phyloP scores from a whole-genome alignment of 2,329 filamentous ascomycete species.

The Phyllosticta paracitricarpa region DNA sequence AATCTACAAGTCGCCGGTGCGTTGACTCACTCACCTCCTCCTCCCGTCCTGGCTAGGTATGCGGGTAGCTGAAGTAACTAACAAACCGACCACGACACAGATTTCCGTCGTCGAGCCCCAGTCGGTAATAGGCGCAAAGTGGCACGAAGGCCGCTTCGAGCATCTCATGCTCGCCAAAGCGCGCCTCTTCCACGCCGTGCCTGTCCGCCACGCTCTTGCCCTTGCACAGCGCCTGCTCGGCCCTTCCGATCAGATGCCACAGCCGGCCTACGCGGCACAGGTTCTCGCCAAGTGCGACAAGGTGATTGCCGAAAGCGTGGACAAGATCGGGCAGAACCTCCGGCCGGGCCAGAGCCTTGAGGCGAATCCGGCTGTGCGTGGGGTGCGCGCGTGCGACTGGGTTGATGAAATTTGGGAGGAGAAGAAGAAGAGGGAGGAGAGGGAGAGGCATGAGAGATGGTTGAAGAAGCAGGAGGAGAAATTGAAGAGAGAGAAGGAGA shows the following conservation, averaged over 20 bases:
- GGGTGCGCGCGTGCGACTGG: background rate
- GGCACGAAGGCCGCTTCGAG: slow-evolving; percentile 3
- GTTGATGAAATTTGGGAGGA: background rate
- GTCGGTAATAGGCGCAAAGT: too few species aligned
- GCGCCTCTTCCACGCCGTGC: slow-evolving; percentile 17
- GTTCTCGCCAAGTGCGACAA: background rate
- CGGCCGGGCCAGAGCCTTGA: background rate
- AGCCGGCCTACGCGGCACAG: slow-evolving; percentile 15
- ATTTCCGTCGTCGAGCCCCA: too few species aligned
- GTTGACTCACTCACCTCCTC: background rate
- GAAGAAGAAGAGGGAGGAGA: background rate
- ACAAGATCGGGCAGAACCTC: background rate
- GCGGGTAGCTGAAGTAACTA: too few species aligned
- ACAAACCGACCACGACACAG: background rate
- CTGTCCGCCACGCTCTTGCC: slow-evolving; percentile 35
- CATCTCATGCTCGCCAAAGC: slow-evolving; percentile 18
- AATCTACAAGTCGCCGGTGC: slow-evolving; percentile 17
- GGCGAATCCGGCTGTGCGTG: background rate
- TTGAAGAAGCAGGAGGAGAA: too few species aligned
- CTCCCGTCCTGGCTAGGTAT: too few species aligned
- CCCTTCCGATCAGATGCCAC: slow-evolving; percentile 19
- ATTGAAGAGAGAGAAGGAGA: too few species aligned
- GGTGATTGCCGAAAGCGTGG: background rate
- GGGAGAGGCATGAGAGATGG: too few species aligned
- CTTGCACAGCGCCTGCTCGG: slow-evolving; percentile 33